A percentile compares a stretch with the other conserved stretches of the same genome.
These are phyloP conservation scores for Ampelocalamus luodianensis DNA, from an alignment of 176 grass and related monocot species.

Conservation along the genomic window DNA sequence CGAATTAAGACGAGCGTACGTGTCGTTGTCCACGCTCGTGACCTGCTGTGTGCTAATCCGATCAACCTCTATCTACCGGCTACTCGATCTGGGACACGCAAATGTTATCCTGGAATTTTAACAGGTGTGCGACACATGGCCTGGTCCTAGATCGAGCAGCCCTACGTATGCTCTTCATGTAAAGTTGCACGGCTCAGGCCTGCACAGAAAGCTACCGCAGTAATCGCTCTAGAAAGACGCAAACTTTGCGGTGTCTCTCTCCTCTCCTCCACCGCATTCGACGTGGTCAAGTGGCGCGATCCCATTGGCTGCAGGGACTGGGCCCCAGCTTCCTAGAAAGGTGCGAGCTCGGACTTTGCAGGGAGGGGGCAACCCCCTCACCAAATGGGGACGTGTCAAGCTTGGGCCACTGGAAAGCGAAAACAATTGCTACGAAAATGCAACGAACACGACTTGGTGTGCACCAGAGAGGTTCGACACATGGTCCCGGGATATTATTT, in stretches of 20 bases:
- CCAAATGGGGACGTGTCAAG: constrained; percentile 27
- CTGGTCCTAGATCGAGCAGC: not conserved
- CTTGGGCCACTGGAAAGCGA: not conserved
- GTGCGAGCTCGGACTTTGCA: not conserved
- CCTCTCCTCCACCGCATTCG: not conserved
- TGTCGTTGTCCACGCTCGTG: not conserved
- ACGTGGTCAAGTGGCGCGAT: constrained; percentile 30
- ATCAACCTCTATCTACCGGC: not conserved
- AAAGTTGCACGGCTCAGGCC: not conserved
- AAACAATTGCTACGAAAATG: not conserved
- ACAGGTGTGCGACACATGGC: not conserved
- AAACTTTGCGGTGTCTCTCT: not conserved
- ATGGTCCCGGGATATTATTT: not conserved
- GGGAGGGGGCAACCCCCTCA: not conserved
- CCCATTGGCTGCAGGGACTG: not conserved
- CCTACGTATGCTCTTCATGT: not conserved
- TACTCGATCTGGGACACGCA: constrained; percentile 20
- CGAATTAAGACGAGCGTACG: not conserved
- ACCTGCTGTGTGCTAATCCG: not conserved
- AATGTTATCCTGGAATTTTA: not conserved
- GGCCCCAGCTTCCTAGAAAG: not conserved
- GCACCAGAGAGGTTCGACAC: not conserved
- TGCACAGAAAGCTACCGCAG: not conserved
- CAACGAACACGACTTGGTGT: not conserved
- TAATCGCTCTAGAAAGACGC: not conserved